A percentile compares a stretch with the other conserved stretches of the same genome.
These are phyloP conservation scores for Omphalotus guepiniiformis DNA, from an alignment of 768 basidiomycete genomes.

Conservation along the genomic window DNA sequence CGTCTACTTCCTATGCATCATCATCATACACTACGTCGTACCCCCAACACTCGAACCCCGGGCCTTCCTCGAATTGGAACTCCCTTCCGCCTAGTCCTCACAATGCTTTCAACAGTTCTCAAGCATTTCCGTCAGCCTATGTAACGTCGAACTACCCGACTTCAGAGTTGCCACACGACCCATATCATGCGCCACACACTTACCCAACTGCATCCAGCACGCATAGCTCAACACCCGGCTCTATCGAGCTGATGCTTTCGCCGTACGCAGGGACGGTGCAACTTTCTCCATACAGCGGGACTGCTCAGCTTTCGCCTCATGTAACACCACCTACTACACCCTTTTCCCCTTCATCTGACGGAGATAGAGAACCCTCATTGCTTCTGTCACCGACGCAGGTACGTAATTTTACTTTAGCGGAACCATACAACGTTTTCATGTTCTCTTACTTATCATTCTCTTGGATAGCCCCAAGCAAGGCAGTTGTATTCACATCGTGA, in stretches of 20 bases:
- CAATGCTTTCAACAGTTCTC: neutral
- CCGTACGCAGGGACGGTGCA: conserved; percentile 7
- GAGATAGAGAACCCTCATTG: conserved; percentile 2
- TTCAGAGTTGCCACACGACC: neutral
- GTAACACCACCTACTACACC: conserved; percentile 14
- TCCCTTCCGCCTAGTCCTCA: too few relatives aligned
- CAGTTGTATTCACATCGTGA: conserved; percentile 17
- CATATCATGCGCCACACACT: neutral
- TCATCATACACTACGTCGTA: too few relatives aligned
- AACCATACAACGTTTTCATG: neutral
- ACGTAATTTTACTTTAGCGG: neutral
- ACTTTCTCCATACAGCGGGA: conserved; percentile 8
- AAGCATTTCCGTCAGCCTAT: conserved; percentile 2
- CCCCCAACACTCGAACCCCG: too few relatives aligned
- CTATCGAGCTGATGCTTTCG: conserved; percentile 14
- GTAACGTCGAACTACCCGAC: neutral
- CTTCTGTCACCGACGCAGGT: neutral
- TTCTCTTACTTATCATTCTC: neutral
- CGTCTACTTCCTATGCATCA: too few relatives aligned
- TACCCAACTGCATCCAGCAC: neutral
- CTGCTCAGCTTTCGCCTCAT: conserved; percentile 14
- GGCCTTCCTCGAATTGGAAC: neutral
- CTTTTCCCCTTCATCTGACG: conserved; percentile 8
- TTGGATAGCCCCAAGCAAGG: too few relatives aligned
- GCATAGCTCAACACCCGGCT: conserved; percentile 11